Evolutionary conservation across 1,284 basidiomycete species (phyloP), one percentile per base, ranked within the genome.

Genomic region (Schizophyllum commune): DNA sequence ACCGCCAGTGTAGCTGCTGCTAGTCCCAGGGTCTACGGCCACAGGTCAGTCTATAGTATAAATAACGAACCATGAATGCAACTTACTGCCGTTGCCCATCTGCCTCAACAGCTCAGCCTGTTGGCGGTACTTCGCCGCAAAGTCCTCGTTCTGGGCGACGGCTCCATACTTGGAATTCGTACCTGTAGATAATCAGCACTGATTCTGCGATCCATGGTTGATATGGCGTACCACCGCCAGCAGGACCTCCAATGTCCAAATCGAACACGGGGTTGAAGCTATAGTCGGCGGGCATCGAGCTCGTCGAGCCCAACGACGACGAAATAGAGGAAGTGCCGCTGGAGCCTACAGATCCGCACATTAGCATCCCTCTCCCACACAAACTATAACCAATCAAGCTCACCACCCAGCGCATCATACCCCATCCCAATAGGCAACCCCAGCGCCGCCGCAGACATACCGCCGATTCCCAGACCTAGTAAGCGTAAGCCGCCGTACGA

Each of bases 121-220:
- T 0, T 74, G 70, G 17, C 82, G 77, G 68, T 82, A 84, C 60
- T 82, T 80, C 4, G 74, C 74, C 33, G 77, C 66, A 64, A 79
- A 74, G 47, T 85, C 84, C 0, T 71, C 56, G 55, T 73, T 71
- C 4, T 66, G 60, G 8, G 63, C 15, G 55, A 70, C 56, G 13
- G 65, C 9, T 52, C 58, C 0, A 62, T 19, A 52, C 47, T 52
- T 47, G 32, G n/a, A 21, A 32, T 17, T 32, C 4, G n/a, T 20
- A 47, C 32, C 51, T 52, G 39, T 21, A 11, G 4, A 8, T 3
- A 5, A 27, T 27, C 27, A 27, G 39, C 17, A 47, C n/a, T n/a
- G n/a, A n/a, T n/a, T n/a, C n/a, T n/a, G n/a, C n/a, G n/a, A n/a
- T n/a, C n/a, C n/a, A n/a, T n/a, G n/a, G n/a, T n/a, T n/a, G n/a